Evolutionary conservation across 345 rosid genomes (phyloP), one percentile per base, ranked within the genome.

Genomic region (Carallia pectinifolia): DNA sequence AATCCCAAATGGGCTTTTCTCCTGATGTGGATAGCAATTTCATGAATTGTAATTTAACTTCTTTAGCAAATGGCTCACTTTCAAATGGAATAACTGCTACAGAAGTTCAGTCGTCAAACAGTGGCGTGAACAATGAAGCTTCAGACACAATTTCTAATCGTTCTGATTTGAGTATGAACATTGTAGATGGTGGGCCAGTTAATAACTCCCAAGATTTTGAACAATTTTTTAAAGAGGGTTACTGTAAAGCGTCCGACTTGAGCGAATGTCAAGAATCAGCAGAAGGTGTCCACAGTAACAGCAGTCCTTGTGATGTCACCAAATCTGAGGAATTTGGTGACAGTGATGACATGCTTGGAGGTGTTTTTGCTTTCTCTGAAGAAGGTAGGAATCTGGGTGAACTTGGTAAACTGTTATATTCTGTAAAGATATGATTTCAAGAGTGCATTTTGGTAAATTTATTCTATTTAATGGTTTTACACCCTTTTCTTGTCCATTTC

Each of bases 281-380:
- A 29, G 86, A 85, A 79, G 82, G 76, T 74, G 77, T 69, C 27
- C 87, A 80, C 75, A 77, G 81, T 67, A 81, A 71, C 69, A 72
- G 62, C 73, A 74, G 81, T 80, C 89, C 88, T 72, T 82, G 82
- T 73, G 96, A 80, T 60, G 71, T 78, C 66, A 87, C 78, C 62
- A 90, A 92, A 74, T 67, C 85, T 5, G 94, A 88, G 76, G 95
- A 88, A 74, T 88, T 85, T 65, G 85, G 69, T 31, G 98, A 89
- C n/a, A 80, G 81, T 36, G 94, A 90, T 73, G 93, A 87, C 74
- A 86, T 90, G 88, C 86, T 92, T 53, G 99, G 98, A 75, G 96
- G 91, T 76, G 86, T 92, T 81, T 96, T 92, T 68, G 85, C 88
- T 80, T 96, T 96, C 85, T 96, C 91, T 3, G 96, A 96, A 81